Evolutionary conservation across 1,284 basidiomycete species (phyloP).

Genomic region (Neonothopanus nambi): DNA sequence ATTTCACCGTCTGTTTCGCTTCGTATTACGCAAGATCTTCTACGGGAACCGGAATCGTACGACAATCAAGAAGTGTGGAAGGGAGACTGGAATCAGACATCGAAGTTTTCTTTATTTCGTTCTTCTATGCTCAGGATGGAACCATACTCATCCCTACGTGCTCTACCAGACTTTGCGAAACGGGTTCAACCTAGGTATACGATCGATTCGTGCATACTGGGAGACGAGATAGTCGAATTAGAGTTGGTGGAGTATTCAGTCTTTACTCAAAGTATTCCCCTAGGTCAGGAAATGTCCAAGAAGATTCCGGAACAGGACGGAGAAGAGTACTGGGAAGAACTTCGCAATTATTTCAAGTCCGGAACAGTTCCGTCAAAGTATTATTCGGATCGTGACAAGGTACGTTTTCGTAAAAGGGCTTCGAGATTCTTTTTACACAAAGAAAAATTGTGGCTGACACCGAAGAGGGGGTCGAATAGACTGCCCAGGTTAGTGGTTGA

Average conservation of each 20-base stretch:
- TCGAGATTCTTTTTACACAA: slow-evolving; percentile 18
- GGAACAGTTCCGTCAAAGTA: slow-evolving; percentile 9
- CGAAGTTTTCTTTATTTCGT: too few species aligned
- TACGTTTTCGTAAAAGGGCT: slow-evolving; percentile 14
- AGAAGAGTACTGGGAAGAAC: slow-evolving; percentile 12
- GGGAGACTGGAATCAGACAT: too few species aligned
- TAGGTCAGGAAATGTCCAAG: background rate
- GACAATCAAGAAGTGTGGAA: too few species aligned
- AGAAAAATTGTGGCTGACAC: slow-evolving; percentile 14
- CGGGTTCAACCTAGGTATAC: too few species aligned
- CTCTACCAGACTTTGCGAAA: too few species aligned
- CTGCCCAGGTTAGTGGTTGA: slow-evolving; percentile 21
- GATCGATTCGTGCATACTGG: too few species aligned
- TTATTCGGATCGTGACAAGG: background rate
- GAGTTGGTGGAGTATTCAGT: too few species aligned
- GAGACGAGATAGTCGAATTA: too few species aligned
- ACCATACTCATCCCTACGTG: too few species aligned
- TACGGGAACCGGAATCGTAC: background rate
- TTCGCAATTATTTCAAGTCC: slow-evolving; percentile 11
- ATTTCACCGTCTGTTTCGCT: background rate
- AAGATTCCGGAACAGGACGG: slow-evolving; percentile 16
- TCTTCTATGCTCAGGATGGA: too few species aligned
- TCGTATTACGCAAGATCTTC: background rate
- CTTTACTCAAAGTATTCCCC: too few species aligned
- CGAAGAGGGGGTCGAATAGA: slow-evolving; percentile 7